A percentile compares a stretch with the other conserved stretches of the same genome.
Evolutionary conservation across 768 basidiomycete genomes (phyloP).

Genomic region (Termitomyces sp.): DNA sequence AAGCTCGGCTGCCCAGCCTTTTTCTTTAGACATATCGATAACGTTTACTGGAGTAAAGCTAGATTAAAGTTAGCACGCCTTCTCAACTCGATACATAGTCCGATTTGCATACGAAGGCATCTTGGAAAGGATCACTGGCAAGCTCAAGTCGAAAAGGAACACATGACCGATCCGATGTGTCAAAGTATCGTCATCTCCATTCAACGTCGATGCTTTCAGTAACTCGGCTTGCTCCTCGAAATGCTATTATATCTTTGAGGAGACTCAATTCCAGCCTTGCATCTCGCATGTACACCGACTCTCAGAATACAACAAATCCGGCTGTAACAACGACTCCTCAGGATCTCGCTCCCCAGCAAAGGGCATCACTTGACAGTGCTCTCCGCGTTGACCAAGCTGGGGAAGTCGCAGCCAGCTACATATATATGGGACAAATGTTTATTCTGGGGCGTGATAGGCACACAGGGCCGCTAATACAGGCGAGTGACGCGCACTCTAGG

Average conservation of each 20-base stretch:
- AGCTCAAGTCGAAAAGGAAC: background rate
- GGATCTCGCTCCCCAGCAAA: constrained; percentile 46
- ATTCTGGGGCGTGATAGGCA: constrained; percentile 59
- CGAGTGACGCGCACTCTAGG: constrained; percentile 25
- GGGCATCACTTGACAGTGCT: constrained; percentile 53
- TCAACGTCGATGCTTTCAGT: constrained; percentile 5
- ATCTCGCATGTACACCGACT: constrained; percentile 48
- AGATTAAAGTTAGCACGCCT: background rate
- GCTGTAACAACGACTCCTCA: constrained; percentile 53
- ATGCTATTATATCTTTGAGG: background rate
- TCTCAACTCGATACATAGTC: background rate
- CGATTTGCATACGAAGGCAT: constrained; percentile 38
- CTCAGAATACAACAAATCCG: constrained; percentile 27
- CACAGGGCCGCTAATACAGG: constrained; percentile 71
- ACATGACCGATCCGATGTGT: constrained; percentile 8
- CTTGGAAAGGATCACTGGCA: constrained; percentile 5
- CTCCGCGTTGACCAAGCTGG: constrained; percentile 94
- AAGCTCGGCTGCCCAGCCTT: constrained; percentile 66
- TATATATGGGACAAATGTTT: constrained; percentile 84
- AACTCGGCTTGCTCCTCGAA: constrained; percentile 2
- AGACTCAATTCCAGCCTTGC: constrained; percentile 18
- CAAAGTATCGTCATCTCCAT: background rate
- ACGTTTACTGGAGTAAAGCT: constrained; percentile 57
- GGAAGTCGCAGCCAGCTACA: constrained; percentile 94
- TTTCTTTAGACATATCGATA: constrained; percentile 64